Conservation (phyloP, 2,329 filamentous ascomycete species). For the Fusarium illudens region DNA sequence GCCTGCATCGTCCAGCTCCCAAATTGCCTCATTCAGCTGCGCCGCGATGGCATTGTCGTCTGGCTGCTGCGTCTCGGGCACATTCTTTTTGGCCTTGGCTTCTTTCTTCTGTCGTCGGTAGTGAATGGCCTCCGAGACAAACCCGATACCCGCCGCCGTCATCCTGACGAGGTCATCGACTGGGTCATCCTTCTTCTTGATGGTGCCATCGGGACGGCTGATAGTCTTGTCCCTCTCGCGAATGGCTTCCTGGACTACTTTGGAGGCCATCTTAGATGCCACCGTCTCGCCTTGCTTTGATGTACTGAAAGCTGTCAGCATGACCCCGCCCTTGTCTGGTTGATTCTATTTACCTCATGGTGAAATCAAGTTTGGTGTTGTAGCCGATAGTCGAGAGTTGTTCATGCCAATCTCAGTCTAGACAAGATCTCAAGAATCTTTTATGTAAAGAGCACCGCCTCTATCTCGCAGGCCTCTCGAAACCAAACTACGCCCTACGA, state of each 20-base stretch:
- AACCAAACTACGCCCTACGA: too few relatives aligned
- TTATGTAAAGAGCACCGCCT: neutral
- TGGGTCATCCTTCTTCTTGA: neutral
- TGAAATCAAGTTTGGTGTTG: neutral
- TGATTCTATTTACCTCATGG: neutral
- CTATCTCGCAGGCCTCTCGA: too few relatives aligned
- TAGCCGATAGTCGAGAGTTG: neutral
- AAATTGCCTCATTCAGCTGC: neutral
- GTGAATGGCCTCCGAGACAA: slow-evolving; percentile 5
- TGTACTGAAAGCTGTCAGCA: neutral
- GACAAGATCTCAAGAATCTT: neutral
- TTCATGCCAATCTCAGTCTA: too few relatives aligned
- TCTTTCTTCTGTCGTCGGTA: slow-evolving; percentile 6
- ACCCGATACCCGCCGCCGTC: slow-evolving; percentile 6
- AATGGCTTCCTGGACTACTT: neutral
- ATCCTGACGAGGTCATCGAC: slow-evolving; percentile 1
- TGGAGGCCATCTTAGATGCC: neutral
- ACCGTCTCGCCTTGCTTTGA: neutral
- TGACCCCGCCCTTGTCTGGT: neutral
- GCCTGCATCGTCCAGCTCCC: neutral
- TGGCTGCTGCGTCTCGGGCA: neutral
- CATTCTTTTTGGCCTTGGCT: neutral
- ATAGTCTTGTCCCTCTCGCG: neutral
- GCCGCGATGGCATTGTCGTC: neutral
- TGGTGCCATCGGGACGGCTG: neutral